These are phyloP conservation scores for Mangifera indica DNA, from an alignment of 345 rosid genomes.

Conservation along the genomic window DNA sequence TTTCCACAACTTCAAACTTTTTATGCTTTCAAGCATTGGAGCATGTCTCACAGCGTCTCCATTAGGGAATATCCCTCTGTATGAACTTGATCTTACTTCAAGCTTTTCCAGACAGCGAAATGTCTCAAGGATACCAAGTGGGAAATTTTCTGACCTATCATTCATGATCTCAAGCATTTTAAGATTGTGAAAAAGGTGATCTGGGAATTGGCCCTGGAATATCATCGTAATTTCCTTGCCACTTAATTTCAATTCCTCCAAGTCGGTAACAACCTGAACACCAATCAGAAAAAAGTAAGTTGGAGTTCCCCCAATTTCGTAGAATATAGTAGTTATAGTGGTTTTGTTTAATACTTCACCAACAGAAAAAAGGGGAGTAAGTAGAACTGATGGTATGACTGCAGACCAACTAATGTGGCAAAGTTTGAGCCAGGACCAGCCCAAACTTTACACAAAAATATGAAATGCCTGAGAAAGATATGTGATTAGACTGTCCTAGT, in stretches of 20 bases:
- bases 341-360: neutral
- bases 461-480: too few species aligned
- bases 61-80: slow-evolving; percentile 12
- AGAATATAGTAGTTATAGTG: too few species aligned
- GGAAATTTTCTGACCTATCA: neutral
- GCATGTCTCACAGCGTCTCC: neutral
- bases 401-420: too few species aligned
- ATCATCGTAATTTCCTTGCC: slow-evolving; percentile 18
- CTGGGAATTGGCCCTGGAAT: slow-evolving; percentile 16
- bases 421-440: neutral
- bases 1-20: neutral
- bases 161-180: slow-evolving; percentile 1
- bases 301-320: neutral
- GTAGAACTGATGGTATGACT: too few species aligned
- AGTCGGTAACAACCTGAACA: slow-evolving; percentile 10
- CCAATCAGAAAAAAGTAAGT: neutral
- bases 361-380: too few species aligned
- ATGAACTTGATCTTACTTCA: neutral
- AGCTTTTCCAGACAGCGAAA: neutral
- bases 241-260: slow-evolving; percentile 23
- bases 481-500: neutral
- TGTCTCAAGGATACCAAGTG: neutral
- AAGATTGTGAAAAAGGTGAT: slow-evolving; percentile 18
- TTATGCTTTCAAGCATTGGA: neutral
- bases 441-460: too few species aligned